A percentile compares a stretch with the other conserved stretches of the same genome.
Conservation (phyloP, 768 basidiomycete genomes). For the Lyophyllum decastes region DNA sequence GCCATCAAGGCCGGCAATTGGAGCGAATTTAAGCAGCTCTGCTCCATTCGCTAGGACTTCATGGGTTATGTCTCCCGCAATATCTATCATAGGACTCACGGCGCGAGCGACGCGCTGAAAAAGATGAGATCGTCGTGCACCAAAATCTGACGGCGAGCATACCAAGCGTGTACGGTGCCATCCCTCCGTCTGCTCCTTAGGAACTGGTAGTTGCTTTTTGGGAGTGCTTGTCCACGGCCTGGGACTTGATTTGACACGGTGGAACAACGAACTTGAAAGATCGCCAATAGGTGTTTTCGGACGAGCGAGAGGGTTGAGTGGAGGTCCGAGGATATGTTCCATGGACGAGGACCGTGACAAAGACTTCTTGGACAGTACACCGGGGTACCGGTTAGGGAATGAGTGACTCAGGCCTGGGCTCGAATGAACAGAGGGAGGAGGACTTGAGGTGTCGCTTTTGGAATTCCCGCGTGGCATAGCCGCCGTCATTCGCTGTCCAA, state of each 20-base stretch:
- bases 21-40: constrained; percentile 43
- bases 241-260: neutral
- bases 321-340: neutral
- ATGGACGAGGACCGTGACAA: neutral
- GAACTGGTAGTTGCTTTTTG: neutral
- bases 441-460: constrained; percentile 3
- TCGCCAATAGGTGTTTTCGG: neutral
- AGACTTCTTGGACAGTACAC: neutral
- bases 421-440: neutral
- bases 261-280: neutral
- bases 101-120: constrained; percentile 32
- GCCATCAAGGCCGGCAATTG: constrained; percentile 52
- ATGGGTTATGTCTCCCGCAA: constrained; percentile 33
- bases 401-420: neutral
- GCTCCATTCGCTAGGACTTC: constrained; percentile 35
- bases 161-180: constrained; percentile 4
- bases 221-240: constrained; percentile 6
- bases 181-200: neutral
- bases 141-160: neutral
- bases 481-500: neutral
- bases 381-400: no score
- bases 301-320: neutral
- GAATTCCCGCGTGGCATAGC: neutral
- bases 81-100: constrained; percentile 34
- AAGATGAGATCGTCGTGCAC: neutral